Evolutionary conservation across 2,329 filamentous ascomycete genomes (phyloP).

Genomic region (Trichothecium sympodiale): DNA sequence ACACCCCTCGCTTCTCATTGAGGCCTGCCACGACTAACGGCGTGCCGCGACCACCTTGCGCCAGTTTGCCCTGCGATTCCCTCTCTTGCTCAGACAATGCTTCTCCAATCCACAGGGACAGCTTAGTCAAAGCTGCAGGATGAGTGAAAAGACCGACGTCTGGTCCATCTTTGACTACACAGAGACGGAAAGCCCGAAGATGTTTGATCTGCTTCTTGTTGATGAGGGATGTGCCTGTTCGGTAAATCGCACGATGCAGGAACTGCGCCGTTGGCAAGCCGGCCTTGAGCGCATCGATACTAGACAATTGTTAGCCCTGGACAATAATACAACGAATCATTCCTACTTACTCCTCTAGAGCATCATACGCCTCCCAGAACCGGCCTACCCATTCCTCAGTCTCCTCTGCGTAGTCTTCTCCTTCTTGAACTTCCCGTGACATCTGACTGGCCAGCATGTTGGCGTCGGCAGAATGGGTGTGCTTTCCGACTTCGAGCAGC

Average conservation of each 20-base stretch:
- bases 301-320: constrained; percentile 17
- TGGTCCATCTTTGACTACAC: constrained; percentile 87
- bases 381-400: constrained; percentile 54
- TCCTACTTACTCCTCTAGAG: constrained; percentile 50
- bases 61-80: constrained; percentile 58
- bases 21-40: constrained; percentile 85
- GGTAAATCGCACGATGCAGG: constrained; percentile 83
- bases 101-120: constrained; percentile 89
- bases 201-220: constrained; percentile 92
- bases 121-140: constrained; percentile 82
- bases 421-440: constrained; percentile 30
- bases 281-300: constrained; percentile 64
- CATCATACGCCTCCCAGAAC: constrained; percentile 65
- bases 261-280: constrained; percentile 78
- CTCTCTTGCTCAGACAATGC: constrained; percentile 83
- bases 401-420: constrained; percentile 38
- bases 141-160: constrained; percentile 89
- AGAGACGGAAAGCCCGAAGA: constrained; percentile 85
- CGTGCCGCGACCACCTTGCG: constrained; percentile 59
- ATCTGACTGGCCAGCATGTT: constrained; percentile 16
- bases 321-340: not conserved
- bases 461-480: constrained; percentile 23
- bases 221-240: constrained; percentile 81
- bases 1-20: constrained; percentile 77
- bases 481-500: constrained; percentile 79